phyloP scores from a whole-genome alignment of 768 basidiomycete species.

The Lanmaoa pseudosensibilis region DNA sequence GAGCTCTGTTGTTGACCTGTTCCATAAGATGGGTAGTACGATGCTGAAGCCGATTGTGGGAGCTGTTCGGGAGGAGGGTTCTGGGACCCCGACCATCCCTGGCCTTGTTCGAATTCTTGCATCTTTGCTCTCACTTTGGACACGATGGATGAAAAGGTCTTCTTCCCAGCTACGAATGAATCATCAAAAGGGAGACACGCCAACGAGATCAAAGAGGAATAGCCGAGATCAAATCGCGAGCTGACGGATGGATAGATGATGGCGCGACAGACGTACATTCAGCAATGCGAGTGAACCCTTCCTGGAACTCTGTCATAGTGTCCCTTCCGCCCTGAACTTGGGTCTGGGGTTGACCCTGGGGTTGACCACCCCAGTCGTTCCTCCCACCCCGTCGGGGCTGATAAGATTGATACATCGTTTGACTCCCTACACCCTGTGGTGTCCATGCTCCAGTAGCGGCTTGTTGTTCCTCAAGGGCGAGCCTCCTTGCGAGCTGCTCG shows the following conservation, averaged over 20 bases:
- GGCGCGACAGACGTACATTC: slow-evolving; percentile 55
- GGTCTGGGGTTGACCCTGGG: slow-evolving; percentile 8
- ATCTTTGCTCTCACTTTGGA: slow-evolving; percentile 83
- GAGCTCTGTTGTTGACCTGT: background rate
- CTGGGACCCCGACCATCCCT: slow-evolving; percentile 22
- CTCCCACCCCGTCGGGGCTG: slow-evolving; percentile 20
- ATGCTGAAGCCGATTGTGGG: background rate
- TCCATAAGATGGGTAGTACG: background rate
- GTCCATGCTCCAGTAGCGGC: slow-evolving; percentile 23
- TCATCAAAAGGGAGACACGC: background rate
- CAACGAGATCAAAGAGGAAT: background rate
- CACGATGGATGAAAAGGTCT: slow-evolving; percentile 69
- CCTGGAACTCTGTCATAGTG: slow-evolving; percentile 66
- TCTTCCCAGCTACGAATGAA: slow-evolving; percentile 61
- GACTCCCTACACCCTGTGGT: slow-evolving; percentile 8
- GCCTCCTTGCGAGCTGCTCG: slow-evolving; percentile 72
- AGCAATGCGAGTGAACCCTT: slow-evolving; percentile 73
- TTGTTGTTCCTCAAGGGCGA: slow-evolving; percentile 61
- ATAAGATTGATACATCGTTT: slow-evolving; percentile 25
- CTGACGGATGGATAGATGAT: background rate
- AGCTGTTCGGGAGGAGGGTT: background rate
- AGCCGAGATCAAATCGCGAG: background rate
- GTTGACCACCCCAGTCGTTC: background rate
- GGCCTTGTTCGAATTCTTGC: slow-evolving; percentile 68
- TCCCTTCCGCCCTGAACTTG: slow-evolving; percentile 38